These are phyloP conservation scores for Melampsora medusae DNA, from an alignment of 1,284 basidiomycete genomes.

Conservation along the genomic window DNA sequence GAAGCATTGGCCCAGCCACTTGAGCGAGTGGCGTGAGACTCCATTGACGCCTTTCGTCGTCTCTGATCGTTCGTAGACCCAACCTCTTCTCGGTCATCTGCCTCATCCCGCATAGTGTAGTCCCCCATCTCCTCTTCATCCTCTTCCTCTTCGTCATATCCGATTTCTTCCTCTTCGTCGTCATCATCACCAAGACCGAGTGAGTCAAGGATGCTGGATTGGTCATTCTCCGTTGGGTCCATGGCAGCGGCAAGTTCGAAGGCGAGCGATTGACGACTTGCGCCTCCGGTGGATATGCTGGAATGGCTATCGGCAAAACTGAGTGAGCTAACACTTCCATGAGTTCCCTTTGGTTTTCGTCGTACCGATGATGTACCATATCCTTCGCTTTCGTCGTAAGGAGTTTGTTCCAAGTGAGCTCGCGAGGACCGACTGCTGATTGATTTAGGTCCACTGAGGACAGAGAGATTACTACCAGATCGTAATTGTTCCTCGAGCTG, in stretches of 20 bases:
- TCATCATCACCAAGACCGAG: conserved; percentile 33
- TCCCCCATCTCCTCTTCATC: not conserved
- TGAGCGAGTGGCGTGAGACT: not conserved
- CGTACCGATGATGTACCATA: not conserved
- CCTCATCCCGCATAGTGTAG: not conserved
- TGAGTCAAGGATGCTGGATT: conserved; percentile 28
- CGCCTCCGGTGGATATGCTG: not conserved
- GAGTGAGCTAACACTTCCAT: not conserved
- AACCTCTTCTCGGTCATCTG: conserved; percentile 15
- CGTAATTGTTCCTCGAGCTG: not conserved
- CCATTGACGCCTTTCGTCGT: not conserved
- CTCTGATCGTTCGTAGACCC: not conserved
- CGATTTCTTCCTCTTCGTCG: conserved; percentile 13
- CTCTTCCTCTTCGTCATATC: conserved; percentile 6
- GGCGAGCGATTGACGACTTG: conserved; percentile 33
- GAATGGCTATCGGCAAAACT: not conserved
- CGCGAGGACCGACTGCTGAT: not conserved
- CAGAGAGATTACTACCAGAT: not conserved
- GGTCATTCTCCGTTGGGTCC: conserved; percentile 39
- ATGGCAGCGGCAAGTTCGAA: conserved; percentile 44
- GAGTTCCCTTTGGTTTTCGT: not conserved
- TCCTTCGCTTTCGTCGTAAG: not conserved
- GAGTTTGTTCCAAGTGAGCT: not conserved
- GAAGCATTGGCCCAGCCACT: not conserved
- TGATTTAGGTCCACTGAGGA: not conserved